Evolutionary conservation across 257 asterid species (phyloP).

Genomic region (Nicotiana noctiflora): DNA sequence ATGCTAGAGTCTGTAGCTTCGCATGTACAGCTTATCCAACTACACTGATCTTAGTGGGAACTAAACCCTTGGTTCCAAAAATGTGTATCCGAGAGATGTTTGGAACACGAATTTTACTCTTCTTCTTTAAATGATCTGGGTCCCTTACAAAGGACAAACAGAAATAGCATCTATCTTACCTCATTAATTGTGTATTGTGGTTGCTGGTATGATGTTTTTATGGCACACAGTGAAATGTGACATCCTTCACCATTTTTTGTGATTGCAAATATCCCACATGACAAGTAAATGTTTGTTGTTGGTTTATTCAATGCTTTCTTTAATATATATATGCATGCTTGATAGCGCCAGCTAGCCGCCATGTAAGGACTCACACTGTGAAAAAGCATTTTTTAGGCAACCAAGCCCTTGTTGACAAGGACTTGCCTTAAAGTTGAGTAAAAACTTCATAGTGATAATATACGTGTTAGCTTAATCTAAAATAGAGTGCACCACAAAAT

Average conservation of each 20-base stretch:
- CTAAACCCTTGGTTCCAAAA: too few species aligned
- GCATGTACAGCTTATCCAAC: background rate
- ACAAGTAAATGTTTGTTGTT: background rate
- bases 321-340: background rate
- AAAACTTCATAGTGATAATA: background rate
- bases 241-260: background rate
- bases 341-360: background rate
- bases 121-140: background rate
- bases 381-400: background rate
- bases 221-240: background rate
- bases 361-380: background rate
- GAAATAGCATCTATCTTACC: background rate
- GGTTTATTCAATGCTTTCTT: background rate
- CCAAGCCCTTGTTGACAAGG: background rate
- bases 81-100: background rate
- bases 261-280: background rate
- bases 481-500: too few species aligned
- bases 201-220: background rate
- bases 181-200: background rate
- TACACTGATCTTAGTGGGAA: too few species aligned
- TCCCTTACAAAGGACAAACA: background rate
- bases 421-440: background rate
- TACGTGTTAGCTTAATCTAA: too few species aligned
- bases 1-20: background rate
- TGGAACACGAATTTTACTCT: background rate